phyloP scores from a whole-genome alignment of 352 stramenopile species.

The Phytophthora litchii region DNA sequence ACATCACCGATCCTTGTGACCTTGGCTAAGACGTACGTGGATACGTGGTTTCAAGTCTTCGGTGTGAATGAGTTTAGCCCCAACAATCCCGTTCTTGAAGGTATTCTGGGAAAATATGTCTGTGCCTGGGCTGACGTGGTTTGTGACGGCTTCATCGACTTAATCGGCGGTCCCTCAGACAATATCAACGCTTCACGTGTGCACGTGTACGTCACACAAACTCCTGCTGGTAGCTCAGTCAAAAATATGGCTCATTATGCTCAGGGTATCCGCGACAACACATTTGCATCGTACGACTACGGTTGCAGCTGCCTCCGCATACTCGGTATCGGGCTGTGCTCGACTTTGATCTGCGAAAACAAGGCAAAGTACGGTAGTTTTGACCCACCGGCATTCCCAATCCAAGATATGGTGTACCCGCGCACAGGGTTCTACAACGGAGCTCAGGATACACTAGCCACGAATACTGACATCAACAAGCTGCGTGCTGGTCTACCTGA shows the following conservation, averaged over 20 bases:
- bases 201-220: slow-evolving; percentile 56
- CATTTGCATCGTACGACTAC: slow-evolving; percentile 57
- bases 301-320: slow-evolving; percentile 39
- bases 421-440: slow-evolving; percentile 47
- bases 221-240: slow-evolving; percentile 46
- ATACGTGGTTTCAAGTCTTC: slow-evolving; percentile 42
- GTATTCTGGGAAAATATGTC: slow-evolving; percentile 42
- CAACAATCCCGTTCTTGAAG: slow-evolving; percentile 37
- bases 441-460: slow-evolving; percentile 44
- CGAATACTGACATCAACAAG: slow-evolving; percentile 39
- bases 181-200: slow-evolving; percentile 55
- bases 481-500: slow-evolving; percentile 36
- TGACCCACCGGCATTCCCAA: slow-evolving; percentile 39
- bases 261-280: slow-evolving; percentile 51
- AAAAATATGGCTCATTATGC: slow-evolving; percentile 62
- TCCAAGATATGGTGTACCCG: slow-evolving; percentile 40
- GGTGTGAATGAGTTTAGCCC: slow-evolving; percentile 47
- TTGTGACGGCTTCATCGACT: slow-evolving; percentile 52
- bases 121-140: slow-evolving; percentile 45
- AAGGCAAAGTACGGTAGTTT: slow-evolving; percentile 47
- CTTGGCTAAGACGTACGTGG: slow-evolving; percentile 43
- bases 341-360: slow-evolving; percentile 44
- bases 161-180: slow-evolving; percentile 43
- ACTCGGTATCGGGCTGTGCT: slow-evolving; percentile 39
- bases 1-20: slow-evolving; percentile 36